Base-by-base conservation (phyloP, 108 stramenopile genomes). In the Nitzschia putrida region DNA sequence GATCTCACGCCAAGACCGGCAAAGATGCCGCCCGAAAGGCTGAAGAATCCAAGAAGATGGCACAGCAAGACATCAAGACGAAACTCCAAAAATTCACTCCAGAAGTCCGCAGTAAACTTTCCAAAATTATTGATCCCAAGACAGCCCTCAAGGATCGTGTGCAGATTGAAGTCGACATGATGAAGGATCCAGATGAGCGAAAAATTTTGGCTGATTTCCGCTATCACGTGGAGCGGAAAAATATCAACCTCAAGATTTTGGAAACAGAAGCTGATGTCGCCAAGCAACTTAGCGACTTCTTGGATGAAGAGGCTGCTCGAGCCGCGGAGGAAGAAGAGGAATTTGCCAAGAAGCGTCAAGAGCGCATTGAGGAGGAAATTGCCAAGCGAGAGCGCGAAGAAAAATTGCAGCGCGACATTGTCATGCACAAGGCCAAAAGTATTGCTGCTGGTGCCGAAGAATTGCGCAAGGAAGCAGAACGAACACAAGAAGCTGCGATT, bases 111-210 rank as follows among this genome's bases (percentile, higher is more conserved):
- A 10, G 55, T 2, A 76, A 69, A 24, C 38, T 76, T 21, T 12
- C 20, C 41, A 61, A 50, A 0, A 37, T 76, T 22, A 26, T 65
- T 43, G 55, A 76, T 57, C 67, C 67, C 5, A 42, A 54, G 13
- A 55, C 66, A 13, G 38, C 60, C 40, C 54, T 76, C 26, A 76
- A 76, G 61, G 68, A 69, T 56, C 66, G 66, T n/a, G 29, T 76
- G 14, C n/a, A 64, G 34, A 21, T 76, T 34, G 68, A 76, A 64
- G 51, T 76, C 8, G 67, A 76, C n/a, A 69, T 76, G 74, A 68
- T 59, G 54, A 65, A 60, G 50, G 49, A 61, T 44, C 74, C 61
- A 6, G 66, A 69, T 13, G 66, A 76, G 56, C 43, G 65, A 20
- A 53, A 57, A 44, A 61, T 64, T 16, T 39, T 61, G 45, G 42